Base-by-base conservation (phyloP, 768 basidiomycete genomes). In the Glaciozyma martinii region DNA sequence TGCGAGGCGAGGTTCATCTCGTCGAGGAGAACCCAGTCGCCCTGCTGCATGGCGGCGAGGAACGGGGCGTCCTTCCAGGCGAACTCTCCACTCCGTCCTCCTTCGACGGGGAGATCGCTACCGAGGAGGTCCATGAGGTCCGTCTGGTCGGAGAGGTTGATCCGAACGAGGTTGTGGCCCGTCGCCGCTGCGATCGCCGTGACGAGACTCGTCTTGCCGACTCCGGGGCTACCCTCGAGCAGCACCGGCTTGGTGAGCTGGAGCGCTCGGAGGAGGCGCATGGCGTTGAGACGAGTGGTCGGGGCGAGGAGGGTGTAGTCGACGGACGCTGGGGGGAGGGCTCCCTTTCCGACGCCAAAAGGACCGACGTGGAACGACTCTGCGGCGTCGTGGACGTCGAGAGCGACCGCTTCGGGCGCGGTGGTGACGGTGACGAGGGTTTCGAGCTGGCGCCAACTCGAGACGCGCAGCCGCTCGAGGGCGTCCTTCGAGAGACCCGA, bases 1-100 rank as follows among this genome's bases (percentile, higher is more conserved):
- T 99, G 94, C 37, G 94, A 90, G 0, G 94, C 94, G 46, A 99
- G 81, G 74, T 99, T 99, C 95, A 99, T 98, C 62, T 99, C 95
- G 74, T 99, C 95, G 15, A 99, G 82, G 9, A 99, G 83, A 8
- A 98, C 94, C 95, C 95, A 99, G 65, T 90, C 85, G 1, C 95
- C 95, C n/a, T 88, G 82, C 74, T 95, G 91, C 77, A 99, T 78
- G 2, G 95, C 93, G 63, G 83, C 84, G 49, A 99, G 80, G 75
- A 99, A 99, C 63, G 94, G 92, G 0, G 94, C 95, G 68, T 98
- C 91, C 76, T 87, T 90, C 95, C 95, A 99, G 2, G 86, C 86
- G 74, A 99, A 99, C 74, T 95, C 89, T 50, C 93, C 94, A 5
- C 90, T 84, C 21, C 80, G 79, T 53, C 92, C 92, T 43, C 90